phyloP scores from a whole-genome alignment of 2,329 filamentous ascomycete species.

The Neospermospora avenae region DNA sequence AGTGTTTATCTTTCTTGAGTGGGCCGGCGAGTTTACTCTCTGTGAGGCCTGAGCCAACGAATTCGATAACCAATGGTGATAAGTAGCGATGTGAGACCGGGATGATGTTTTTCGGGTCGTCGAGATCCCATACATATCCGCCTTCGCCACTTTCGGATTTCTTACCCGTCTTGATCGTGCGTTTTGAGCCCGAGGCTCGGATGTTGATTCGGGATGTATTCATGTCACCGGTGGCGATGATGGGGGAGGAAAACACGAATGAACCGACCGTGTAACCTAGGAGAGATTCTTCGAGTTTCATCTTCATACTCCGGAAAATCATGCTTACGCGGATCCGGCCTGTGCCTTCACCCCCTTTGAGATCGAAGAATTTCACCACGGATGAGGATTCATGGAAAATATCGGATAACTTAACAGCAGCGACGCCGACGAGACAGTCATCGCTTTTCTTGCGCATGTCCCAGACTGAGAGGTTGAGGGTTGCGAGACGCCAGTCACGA shows the following conservation, averaged over 20 bases:
- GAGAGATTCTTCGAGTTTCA: slow-evolving; percentile 22
- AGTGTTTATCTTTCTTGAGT: slow-evolving; percentile 18
- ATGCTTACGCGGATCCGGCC: slow-evolving; percentile 22
- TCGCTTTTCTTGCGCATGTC: slow-evolving; percentile 21
- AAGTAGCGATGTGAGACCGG: slow-evolving; percentile 20
- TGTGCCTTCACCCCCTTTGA: slow-evolving; percentile 20
- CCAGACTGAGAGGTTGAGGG: slow-evolving; percentile 20
- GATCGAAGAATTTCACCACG: slow-evolving; percentile 21
- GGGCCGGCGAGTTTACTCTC: slow-evolving; percentile 13
- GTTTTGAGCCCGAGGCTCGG: slow-evolving; percentile 14
- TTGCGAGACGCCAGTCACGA: slow-evolving; percentile 22
- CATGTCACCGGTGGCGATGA: slow-evolving; percentile 14
- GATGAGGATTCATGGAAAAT: slow-evolving; percentile 22
- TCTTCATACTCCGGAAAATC: slow-evolving; percentile 23
- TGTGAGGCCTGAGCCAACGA: slow-evolving; percentile 6
- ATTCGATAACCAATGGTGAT: slow-evolving; percentile 17
- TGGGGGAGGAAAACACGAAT: slow-evolving; percentile 17
- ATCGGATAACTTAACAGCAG: slow-evolving; percentile 19
- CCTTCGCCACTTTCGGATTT: slow-evolving; percentile 8
- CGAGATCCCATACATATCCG: slow-evolving; percentile 8
- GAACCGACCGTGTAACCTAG: slow-evolving; percentile 19
- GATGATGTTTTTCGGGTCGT: slow-evolving; percentile 10
- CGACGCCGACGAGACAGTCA: slow-evolving; percentile 23
- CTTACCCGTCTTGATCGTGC: slow-evolving; percentile 12
- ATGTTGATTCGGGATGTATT: slow-evolving; percentile 15